These are phyloP conservation scores for Heritiera fomes DNA, from an alignment of 345 rosid genomes.

Conservation along the genomic window DNA sequence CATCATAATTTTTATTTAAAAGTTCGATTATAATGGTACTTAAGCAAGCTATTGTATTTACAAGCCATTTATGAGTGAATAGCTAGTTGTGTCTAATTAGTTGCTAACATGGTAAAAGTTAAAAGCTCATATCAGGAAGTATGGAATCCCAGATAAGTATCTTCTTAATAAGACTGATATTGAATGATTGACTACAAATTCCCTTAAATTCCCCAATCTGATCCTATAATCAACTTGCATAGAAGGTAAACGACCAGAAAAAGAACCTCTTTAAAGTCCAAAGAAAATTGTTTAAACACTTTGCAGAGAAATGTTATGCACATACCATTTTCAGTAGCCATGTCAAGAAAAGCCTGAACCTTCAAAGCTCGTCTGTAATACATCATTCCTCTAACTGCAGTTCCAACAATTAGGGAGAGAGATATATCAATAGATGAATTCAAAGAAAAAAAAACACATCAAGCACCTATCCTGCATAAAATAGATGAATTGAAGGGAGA, in stretches of 20 bases:
- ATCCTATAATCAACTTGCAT: neutral
- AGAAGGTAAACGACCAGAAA: conserved; percentile 2
- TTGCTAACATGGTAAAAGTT: neutral
- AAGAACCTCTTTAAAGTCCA: conserved; percentile 1
- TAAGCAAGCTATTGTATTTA: neutral
- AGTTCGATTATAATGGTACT: neutral
- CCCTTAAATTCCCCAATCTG: neutral
- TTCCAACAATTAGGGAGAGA: conserved; percentile 19
- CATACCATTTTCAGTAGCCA: conserved; percentile 84
- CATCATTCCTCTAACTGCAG: conserved; percentile 98
- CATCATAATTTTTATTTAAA: neutral
- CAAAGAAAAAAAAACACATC: conserved; percentile 19
- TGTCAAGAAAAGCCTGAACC: conserved; percentile 99
- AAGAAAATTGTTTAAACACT: neutral
- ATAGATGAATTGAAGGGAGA: neutral
- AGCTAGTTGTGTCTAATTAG: neutral
- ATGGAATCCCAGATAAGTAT: neutral
- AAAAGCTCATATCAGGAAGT: neutral
- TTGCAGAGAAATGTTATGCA: neutral
- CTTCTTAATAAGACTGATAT: neutral
- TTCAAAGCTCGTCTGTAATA: conserved; percentile 92
- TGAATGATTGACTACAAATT: neutral
- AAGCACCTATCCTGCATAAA: conserved; percentile 71
- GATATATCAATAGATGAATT: conserved; percentile 1
- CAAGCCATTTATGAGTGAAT: neutral